Evolutionary conservation across 441 rosid species (phyloP), one percentile per base, ranked within the genome.

Genomic region (Euphorbia celastroides): DNA sequence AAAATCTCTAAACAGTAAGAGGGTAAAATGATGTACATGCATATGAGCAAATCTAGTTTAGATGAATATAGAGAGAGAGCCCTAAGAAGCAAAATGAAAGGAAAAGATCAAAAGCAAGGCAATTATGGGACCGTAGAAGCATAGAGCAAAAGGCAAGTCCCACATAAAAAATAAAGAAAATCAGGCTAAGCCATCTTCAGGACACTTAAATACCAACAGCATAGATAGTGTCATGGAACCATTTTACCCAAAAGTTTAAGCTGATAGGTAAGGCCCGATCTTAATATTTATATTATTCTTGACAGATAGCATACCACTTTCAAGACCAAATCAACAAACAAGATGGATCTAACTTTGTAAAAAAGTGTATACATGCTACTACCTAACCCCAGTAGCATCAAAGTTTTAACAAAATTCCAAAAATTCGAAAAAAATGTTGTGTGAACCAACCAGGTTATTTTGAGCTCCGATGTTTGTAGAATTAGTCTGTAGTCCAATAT

Each of bases 371-470:
- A 8, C 22, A 20, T 19, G 25, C 56, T 51, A 51, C 56, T 12
- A 19, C 26, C 10, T 12, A n/a, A 26, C 26, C 22, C 26, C 56
- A 51, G 22, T 51, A 51, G 26, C 56, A 1, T 19, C 26, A 8
- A 20, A 51, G 56, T 6, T 51, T 26, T 20, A 51, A 20, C 14
- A 11, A 51, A 28, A 16, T 60, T 12, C 10, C 61, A 54, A 46
- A 34, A 62, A 68, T 26, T 63, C 38, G 57, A 54, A 31, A 54
- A 31, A 54, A 20, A n/a, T 32, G 60, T 56, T 14, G 38, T 11
- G n/a, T 41, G 54, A 26, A 11, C 76, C 65, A 60, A 87, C 89
- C 89, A 82, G 79, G 70, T 72, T 65, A 71, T 64, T 64, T 61
- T 7, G 59, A 60, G 30, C 51, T 65, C 22, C 62, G 30, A 20